These are phyloP conservation scores for Jatropha curcas DNA, from an alignment of 345 rosid genomes.

Conservation along the genomic window DNA sequence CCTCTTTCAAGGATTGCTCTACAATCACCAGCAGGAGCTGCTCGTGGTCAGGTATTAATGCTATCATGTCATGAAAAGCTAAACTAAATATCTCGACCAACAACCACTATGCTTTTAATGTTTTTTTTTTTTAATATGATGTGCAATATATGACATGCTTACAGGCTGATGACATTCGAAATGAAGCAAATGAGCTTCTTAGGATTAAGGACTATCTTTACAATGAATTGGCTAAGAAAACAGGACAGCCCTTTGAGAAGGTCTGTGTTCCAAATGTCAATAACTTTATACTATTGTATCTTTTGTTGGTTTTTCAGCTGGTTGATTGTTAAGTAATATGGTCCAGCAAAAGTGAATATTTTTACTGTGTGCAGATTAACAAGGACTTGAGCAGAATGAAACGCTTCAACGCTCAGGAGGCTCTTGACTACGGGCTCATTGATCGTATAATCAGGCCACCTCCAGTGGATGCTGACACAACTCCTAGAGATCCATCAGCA, in stretches of 20 bases:
- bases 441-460: constrained; percentile 75
- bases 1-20: constrained; percentile 71
- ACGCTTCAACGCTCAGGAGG: constrained; percentile 69
- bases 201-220: constrained; percentile 76
- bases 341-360: background rate
- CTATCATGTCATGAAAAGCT: background rate
- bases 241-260: constrained; percentile 80
- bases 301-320: background rate
- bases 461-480: constrained; percentile 50
- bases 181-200: constrained; percentile 80
- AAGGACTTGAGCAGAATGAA: constrained; percentile 65
- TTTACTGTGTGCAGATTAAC: constrained; percentile 44
- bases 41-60: constrained; percentile 75
- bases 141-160: background rate
- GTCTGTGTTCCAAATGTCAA: constrained; percentile 39
- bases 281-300: background rate
- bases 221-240: constrained; percentile 69
- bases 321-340: background rate
- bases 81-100: background rate
- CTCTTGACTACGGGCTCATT: constrained; percentile 76
- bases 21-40: constrained; percentile 72
- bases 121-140: constrained; percentile 7
- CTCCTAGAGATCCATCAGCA: constrained; percentile 45
- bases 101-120: background rate
- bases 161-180: constrained; percentile 79